Percentiles rank a stretch among this genome's conserved stretches.
These are phyloP conservation scores for Pseudohyphozyma bogoriensis DNA, from an alignment of 768 basidiomycete species.

Conservation along the genomic window DNA sequence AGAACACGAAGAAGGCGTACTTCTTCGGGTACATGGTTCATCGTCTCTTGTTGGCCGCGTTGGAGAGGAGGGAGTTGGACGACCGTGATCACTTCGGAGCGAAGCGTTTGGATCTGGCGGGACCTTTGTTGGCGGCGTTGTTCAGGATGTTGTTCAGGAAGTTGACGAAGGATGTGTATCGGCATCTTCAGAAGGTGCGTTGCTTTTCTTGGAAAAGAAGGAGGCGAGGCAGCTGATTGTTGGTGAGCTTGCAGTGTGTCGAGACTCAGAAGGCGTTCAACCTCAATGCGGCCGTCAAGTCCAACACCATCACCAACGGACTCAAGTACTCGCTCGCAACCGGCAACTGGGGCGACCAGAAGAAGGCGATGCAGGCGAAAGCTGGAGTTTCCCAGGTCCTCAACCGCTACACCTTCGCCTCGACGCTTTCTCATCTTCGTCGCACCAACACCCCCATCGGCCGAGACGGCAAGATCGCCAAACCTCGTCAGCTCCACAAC, in stretches of 20 bases:
- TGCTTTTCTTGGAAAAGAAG: not conserved
- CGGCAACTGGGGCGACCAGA: constrained; percentile 99
- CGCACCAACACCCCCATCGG: constrained; percentile 97
- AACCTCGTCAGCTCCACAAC: constrained; percentile 96
- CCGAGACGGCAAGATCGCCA: constrained; percentile 97
- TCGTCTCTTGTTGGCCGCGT: constrained; percentile 78
- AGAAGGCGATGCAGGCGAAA: constrained; percentile 94
- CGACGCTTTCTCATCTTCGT: constrained; percentile 92
- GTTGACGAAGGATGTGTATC: constrained; percentile 90
- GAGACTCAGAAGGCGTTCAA: constrained; percentile 94
- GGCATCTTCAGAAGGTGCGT: constrained; percentile 86
- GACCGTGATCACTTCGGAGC: constrained; percentile 99
- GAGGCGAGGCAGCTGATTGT: not conserved
- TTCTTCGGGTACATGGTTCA: constrained; percentile 99
- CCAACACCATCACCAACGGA: constrained; percentile 95
- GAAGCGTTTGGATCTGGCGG: constrained; percentile 91
- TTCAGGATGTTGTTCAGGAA: constrained; percentile 98
- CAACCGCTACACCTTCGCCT: constrained; percentile 97
- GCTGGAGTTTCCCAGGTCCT: constrained; percentile 98
- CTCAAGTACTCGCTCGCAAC: constrained; percentile 96
- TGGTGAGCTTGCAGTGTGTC: constrained; percentile 57
- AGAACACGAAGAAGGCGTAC: constrained; percentile 95
- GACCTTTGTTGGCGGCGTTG: constrained; percentile 86
- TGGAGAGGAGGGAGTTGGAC: constrained; percentile 90
- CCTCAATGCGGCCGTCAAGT: constrained; percentile 80